phyloP scores from a whole-genome alignment of 768 basidiomycete species.

The Coprinopsis cinerea region DNA sequence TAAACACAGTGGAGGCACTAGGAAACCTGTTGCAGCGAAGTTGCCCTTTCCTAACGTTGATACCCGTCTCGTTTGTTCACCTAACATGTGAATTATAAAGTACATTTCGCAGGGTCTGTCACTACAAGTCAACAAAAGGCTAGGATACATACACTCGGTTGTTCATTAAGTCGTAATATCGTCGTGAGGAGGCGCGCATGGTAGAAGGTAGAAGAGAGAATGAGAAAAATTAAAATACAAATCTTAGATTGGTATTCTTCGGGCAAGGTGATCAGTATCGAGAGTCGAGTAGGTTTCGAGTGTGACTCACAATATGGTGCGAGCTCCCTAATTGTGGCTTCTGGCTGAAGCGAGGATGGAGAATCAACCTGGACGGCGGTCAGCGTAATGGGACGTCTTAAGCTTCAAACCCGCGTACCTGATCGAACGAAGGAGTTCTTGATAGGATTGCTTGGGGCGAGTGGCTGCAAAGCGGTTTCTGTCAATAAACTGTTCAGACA shows the following conservation, averaged over 20 bases:
- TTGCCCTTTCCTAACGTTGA: too few species aligned
- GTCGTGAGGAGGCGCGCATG: too few species aligned
- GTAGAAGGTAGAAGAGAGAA: background rate
- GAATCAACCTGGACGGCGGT: slow-evolving; percentile 35
- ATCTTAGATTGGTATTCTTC: slow-evolving; percentile 31
- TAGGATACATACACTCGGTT: too few species aligned
- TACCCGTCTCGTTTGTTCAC: too few species aligned
- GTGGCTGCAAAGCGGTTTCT: slow-evolving; percentile 25
- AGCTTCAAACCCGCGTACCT: slow-evolving; percentile 30
- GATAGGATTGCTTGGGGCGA: slow-evolving; percentile 59
- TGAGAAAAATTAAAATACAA: slow-evolving; percentile 21
- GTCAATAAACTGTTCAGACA: background rate
- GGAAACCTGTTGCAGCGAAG: too few species aligned
- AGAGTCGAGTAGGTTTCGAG: background rate
- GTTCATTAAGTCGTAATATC: too few species aligned
- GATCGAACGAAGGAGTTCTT: slow-evolving; percentile 51
- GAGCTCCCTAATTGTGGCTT: slow-evolving; percentile 71
- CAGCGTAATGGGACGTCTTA: background rate
- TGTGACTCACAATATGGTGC: slow-evolving; percentile 49
- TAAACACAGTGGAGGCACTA: too few species aligned
- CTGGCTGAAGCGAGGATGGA: slow-evolving; percentile 59
- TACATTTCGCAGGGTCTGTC: too few species aligned
- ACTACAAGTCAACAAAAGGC: too few species aligned
- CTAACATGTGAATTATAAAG: too few species aligned
- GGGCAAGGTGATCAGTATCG: background rate